Conservation (phyloP, 306 rosid species). For the Medicago ruthenica region DNA sequence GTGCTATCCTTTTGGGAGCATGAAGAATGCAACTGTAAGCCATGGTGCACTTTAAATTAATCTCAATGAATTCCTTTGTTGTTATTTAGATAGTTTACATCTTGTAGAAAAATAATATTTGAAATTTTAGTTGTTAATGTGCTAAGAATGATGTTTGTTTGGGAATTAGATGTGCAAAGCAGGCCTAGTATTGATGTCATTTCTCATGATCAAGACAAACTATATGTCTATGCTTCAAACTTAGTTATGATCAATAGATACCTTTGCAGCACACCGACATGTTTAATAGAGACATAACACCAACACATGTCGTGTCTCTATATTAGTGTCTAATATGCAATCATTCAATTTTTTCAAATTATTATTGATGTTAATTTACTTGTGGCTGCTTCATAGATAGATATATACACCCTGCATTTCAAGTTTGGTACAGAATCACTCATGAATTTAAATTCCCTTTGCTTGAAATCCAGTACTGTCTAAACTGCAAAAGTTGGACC, state of each 20-base stretch:
- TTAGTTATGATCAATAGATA: neutral
- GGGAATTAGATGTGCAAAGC: neutral
- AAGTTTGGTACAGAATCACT: neutral
- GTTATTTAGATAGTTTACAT: constrained; percentile 31
- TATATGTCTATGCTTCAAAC: neutral
- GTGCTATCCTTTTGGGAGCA: constrained; percentile 46
- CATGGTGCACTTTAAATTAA: constrained; percentile 29
- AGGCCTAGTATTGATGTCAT: neutral
- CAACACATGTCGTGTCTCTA: no score
- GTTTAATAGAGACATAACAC: no score
- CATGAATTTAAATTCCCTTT: neutral
- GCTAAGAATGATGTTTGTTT: neutral
- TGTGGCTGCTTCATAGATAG: no score
- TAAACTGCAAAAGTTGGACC: neutral
- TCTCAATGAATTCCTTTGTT: neutral
- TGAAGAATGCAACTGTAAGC: constrained; percentile 42
- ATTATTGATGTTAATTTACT: no score
- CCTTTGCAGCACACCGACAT: no score
- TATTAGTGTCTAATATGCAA: no score
- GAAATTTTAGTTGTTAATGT: neutral
- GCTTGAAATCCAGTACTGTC: neutral
- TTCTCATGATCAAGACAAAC: neutral
- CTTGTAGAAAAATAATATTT: constrained; percentile 17
- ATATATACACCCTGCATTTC: neutral
- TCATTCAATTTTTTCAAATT: no score